Evolutionary conservation across 75 land plant genomes (phyloP).

Genomic region (Pinus tabuliformis): DNA sequence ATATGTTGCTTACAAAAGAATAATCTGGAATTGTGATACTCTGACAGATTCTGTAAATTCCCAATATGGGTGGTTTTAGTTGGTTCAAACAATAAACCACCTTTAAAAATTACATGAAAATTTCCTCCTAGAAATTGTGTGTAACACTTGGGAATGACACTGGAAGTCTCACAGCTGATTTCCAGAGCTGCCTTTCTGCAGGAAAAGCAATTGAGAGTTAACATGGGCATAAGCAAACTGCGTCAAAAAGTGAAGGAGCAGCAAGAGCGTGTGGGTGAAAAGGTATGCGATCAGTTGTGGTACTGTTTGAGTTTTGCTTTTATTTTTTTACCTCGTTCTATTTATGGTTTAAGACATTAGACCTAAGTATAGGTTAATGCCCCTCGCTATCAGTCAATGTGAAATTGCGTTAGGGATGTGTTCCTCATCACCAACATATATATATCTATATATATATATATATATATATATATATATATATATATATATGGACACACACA

Average conservation of each 20-base stretch:
- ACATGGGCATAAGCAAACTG: constrained; percentile 79
- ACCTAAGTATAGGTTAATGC: too few species aligned
- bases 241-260: constrained; percentile 96
- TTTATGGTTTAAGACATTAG: neutral
- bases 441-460: too few species aligned
- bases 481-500: too few species aligned
- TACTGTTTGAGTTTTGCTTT: neutral
- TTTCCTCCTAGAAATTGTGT: too few species aligned
- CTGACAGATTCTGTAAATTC: neutral
- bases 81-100: too few species aligned
- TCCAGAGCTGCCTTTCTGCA: neutral
- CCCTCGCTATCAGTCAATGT: too few species aligned
- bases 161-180: neutral
- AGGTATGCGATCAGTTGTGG: neutral
- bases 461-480: too few species aligned
- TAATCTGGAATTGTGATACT: neutral
- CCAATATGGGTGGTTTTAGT: too few species aligned
- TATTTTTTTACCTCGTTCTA: neutral
- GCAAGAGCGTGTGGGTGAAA: constrained; percentile 20
- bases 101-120: too few species aligned
- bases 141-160: neutral
- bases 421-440: too few species aligned
- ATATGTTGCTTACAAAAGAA: neutral
- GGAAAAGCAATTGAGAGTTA: constrained; percentile 60
- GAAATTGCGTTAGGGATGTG: too few species aligned